phyloP scores from a whole-genome alignment of 2,329 filamentous ascomycete species.

The Aspergillus ibericus region DNA sequence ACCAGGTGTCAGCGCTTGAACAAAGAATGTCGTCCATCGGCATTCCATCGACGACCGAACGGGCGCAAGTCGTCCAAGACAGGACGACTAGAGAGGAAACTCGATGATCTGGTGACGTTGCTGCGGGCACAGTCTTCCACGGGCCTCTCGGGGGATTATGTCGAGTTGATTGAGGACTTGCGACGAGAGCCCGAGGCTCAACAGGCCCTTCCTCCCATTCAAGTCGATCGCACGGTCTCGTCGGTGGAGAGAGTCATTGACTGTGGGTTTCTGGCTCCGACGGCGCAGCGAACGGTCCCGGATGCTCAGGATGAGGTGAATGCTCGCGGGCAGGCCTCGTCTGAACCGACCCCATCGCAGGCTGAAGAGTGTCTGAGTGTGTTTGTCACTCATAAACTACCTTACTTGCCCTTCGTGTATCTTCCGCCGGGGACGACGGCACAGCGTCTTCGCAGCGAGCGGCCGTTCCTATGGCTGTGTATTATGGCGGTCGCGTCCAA shows the following conservation, averaged over 20 bases:
- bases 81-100: conserved; percentile 27
- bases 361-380: conserved; percentile 40
- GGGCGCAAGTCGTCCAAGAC: conserved; percentile 15
- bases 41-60: conserved; percentile 32
- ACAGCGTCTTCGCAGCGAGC: conserved; percentile 39
- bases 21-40: conserved; percentile 43
- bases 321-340: neutral
- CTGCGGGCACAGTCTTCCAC: conserved; percentile 14
- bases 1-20: conserved; percentile 45
- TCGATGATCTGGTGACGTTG: conserved; percentile 28
- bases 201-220: neutral
- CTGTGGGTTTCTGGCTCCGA: neutral
- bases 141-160: neutral
- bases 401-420: conserved; percentile 49
- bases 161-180: conserved; percentile 1
- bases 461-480: conserved; percentile 54
- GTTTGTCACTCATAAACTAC: conserved; percentile 47
- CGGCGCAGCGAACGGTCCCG: neutral
- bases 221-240: neutral
- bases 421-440: conserved; percentile 37
- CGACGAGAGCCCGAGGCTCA: neutral
- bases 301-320: neutral
- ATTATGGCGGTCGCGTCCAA: conserved; percentile 51
- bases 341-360: conserved; percentile 22
- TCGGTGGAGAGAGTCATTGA: neutral